Percentiles rank a stretch among this genome's conserved stretches.
Evolutionary conservation across 306 rosid species (phyloP).

Genomic region (Cajanus cajan): DNA sequence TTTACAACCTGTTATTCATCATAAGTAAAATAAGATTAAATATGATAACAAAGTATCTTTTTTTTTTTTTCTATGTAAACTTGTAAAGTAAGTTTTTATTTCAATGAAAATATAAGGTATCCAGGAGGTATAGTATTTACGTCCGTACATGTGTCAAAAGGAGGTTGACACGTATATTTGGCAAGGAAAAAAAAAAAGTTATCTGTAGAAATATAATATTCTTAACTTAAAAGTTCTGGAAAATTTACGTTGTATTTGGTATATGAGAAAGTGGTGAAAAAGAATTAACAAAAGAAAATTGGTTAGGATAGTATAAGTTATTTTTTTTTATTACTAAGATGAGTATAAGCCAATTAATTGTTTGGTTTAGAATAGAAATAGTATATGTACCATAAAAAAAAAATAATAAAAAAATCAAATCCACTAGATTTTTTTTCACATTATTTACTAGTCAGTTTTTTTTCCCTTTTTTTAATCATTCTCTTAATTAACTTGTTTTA

Average conservation of each 20-base stretch:
- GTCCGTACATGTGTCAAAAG: background rate
- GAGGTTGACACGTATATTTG: background rate
- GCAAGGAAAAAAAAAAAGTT: background rate
- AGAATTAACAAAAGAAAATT: background rate
- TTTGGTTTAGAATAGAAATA: no score
- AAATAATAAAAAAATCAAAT: no score
- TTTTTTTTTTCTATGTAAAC: background rate
- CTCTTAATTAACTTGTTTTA: no score
- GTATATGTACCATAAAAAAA: no score
- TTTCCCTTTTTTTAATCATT: no score
- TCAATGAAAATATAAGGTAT: background rate
- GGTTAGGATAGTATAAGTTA: no score
- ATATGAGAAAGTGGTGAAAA: background rate
- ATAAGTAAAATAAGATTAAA: background rate
- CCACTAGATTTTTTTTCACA: no score
- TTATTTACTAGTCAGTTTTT: no score
- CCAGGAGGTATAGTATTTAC: background rate
- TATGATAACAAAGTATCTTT: background rate
- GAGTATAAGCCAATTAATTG: no score
- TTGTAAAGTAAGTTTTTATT: background rate
- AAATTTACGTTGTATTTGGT: no score
- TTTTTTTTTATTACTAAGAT: no score
- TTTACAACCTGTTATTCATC: constrained; percentile 22
- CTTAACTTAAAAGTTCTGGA: background rate
- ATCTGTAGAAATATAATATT: background rate